Conservation (phyloP, 331 rosid genomes). For the Spiraea crenata region DNA sequence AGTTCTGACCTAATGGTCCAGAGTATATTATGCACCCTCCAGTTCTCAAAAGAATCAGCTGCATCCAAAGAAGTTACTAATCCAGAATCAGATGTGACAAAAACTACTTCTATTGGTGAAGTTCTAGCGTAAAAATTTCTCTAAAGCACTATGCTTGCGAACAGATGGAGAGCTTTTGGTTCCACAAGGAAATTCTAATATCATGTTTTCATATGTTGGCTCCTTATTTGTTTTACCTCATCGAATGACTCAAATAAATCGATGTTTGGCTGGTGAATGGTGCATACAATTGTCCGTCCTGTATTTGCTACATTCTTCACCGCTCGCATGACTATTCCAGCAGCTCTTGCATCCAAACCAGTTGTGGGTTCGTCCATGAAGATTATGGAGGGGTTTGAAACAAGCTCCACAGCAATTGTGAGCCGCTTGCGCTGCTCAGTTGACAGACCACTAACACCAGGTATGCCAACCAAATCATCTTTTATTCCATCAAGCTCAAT, state of each 20-base stretch:
- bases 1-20: slow-evolving; percentile 53
- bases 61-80: neutral
- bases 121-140: neutral
- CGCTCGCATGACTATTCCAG: slow-evolving; percentile 60
- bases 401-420: slow-evolving; percentile 56
- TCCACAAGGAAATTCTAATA: neutral
- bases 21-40: slow-evolving; percentile 57
- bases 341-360: slow-evolving; percentile 61
- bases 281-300: slow-evolving; percentile 60
- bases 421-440: slow-evolving; percentile 62
- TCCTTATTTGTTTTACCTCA: slow-evolving; percentile 37
- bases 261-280: slow-evolving; percentile 62
- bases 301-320: slow-evolving; percentile 57
- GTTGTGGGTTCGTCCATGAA: slow-evolving; percentile 66
- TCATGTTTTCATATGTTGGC: neutral
- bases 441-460: slow-evolving; percentile 51
- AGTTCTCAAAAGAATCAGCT: slow-evolving; percentile 55
- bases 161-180: neutral
- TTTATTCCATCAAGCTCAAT: slow-evolving; percentile 52
- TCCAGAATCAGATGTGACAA: neutral
- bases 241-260: slow-evolving; percentile 60
- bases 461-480: slow-evolving; percentile 53
- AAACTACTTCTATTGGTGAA: neutral
- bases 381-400: slow-evolving; percentile 55
- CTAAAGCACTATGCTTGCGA: neutral